Conservation (phyloP, 495 filamentous ascomycete species). For the Penicillium manginii region DNA sequence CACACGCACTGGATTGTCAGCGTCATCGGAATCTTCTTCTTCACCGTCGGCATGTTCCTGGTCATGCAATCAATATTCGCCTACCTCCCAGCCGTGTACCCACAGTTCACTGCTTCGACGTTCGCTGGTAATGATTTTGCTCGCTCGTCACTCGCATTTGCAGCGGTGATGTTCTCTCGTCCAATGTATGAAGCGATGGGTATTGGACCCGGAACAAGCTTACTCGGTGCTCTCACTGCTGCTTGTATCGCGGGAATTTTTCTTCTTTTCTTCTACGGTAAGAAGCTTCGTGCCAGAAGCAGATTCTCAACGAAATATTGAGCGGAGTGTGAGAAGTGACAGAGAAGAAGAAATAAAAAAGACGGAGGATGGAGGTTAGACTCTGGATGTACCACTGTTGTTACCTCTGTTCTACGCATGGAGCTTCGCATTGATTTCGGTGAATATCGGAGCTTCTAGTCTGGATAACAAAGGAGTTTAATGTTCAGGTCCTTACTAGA, state of each 20-base stretch:
- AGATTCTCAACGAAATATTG: background rate
- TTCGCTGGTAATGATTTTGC: constrained; percentile 57
- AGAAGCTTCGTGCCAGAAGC: background rate
- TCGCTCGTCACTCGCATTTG: constrained; percentile 24
- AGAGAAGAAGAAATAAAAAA: too few species aligned
- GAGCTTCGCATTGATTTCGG: too few species aligned
- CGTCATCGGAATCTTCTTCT: constrained; percentile 56
- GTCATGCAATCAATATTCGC: constrained; percentile 60
- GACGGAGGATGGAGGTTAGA: too few species aligned
- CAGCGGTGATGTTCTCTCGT: constrained; percentile 9
- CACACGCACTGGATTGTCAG: constrained; percentile 56
- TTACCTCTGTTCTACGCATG: too few species aligned
- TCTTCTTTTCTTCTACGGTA: background rate
- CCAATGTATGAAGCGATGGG: constrained; percentile 7
- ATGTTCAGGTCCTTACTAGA: too few species aligned
- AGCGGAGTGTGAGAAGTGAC: too few species aligned
- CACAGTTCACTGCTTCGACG: constrained; percentile 57
- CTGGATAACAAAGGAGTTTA: too few species aligned
- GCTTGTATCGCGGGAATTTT: background rate
- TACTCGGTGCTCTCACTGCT: constrained; percentile 6
- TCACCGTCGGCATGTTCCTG: constrained; percentile 43
- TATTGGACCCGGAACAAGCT: constrained; percentile 1
- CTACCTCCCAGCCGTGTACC: constrained; percentile 58
- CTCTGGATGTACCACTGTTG: too few species aligned
- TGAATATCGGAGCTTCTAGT: too few species aligned